Conservation (phyloP, 176 grass and related monocot genomes). For the Oryza glaberrima region DNA sequence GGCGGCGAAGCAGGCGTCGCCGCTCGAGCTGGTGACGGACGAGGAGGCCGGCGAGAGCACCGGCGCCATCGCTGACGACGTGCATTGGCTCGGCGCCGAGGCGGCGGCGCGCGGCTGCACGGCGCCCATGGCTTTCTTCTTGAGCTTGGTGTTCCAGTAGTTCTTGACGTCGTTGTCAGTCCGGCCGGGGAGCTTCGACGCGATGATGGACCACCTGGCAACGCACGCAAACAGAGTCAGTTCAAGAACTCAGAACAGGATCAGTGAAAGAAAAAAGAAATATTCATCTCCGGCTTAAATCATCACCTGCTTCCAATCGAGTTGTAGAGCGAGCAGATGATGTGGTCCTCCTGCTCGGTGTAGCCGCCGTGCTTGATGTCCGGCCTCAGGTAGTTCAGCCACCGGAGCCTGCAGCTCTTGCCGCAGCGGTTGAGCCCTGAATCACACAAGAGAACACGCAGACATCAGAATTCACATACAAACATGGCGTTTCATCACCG, state of each 20-base stretch:
- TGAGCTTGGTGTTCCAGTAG: constrained; percentile 98
- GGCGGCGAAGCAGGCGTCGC: constrained; percentile 35
- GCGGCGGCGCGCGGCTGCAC: neutral
- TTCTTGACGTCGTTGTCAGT: constrained; percentile 98
- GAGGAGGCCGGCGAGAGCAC: constrained; percentile 48
- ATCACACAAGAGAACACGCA: neutral
- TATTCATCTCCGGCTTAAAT: neutral
- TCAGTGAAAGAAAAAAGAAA: neutral
- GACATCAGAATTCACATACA: neutral
- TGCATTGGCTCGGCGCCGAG: neutral
- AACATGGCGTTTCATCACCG: no score
- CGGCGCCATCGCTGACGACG: neutral
- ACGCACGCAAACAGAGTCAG: neutral
- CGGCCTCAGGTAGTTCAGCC: constrained; percentile 86
- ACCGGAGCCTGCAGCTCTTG: constrained; percentile 90
- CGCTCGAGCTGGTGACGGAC: constrained; percentile 42
- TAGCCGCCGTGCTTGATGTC: constrained; percentile 88
- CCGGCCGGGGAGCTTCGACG: constrained; percentile 82
- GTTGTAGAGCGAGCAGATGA: constrained; percentile 70
- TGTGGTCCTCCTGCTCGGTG: constrained; percentile 74
- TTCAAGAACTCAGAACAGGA: neutral
- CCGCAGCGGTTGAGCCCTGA: constrained; percentile 84
- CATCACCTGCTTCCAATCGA: constrained; percentile 73
- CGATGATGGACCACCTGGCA: constrained; percentile 88
- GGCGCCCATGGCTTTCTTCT: constrained; percentile 68